phyloP scores from a whole-genome alignment of 768 basidiomycete species.

The Russula compacta region DNA sequence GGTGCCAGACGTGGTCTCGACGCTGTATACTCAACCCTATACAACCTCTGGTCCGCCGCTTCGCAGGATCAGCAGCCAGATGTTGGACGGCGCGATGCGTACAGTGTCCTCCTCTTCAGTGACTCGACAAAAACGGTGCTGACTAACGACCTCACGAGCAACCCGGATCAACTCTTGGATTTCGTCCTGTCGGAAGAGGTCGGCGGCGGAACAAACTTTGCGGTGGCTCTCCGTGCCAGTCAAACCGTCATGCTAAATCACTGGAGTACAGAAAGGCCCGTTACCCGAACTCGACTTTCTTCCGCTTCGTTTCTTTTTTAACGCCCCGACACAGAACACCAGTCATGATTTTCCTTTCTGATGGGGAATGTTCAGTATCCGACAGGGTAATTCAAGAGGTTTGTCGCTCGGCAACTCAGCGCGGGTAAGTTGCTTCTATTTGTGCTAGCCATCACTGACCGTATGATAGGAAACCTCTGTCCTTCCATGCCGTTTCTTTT shows the following conservation, averaged over 20 bases:
- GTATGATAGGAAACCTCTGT: slow-evolving; percentile 39
- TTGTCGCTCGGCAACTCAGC: slow-evolving; percentile 33
- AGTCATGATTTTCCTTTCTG: slow-evolving; percentile 51
- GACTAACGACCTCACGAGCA: slow-evolving; percentile 38
- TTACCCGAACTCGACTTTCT: not conserved
- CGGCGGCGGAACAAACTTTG: slow-evolving; percentile 37
- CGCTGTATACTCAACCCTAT: slow-evolving; percentile 36
- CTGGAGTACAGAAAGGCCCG: slow-evolving; percentile 45
- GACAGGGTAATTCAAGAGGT: slow-evolving; percentile 34
- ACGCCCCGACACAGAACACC: slow-evolving; percentile 31
- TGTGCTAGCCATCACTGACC: not conserved
- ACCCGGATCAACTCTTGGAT: slow-evolving; percentile 38
- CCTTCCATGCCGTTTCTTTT: slow-evolving; percentile 52
- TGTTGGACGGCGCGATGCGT: slow-evolving; percentile 38
- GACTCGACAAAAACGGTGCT: slow-evolving; percentile 22
- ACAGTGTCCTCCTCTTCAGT: slow-evolving; percentile 47
- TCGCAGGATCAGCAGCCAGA: slow-evolving; percentile 24
- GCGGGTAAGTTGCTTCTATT: slow-evolving; percentile 30
- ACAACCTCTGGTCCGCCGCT: slow-evolving; percentile 45
- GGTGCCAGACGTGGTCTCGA: slow-evolving; percentile 32
- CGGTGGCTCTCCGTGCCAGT: slow-evolving; percentile 31
- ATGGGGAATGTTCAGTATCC: slow-evolving; percentile 37
- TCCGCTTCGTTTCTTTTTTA: not conserved
- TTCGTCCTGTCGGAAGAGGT: slow-evolving; percentile 28
- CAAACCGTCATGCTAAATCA: slow-evolving; percentile 33